Base-by-base conservation (phyloP, 768 basidiomycete species). In the Leccinum disarticulatum region DNA sequence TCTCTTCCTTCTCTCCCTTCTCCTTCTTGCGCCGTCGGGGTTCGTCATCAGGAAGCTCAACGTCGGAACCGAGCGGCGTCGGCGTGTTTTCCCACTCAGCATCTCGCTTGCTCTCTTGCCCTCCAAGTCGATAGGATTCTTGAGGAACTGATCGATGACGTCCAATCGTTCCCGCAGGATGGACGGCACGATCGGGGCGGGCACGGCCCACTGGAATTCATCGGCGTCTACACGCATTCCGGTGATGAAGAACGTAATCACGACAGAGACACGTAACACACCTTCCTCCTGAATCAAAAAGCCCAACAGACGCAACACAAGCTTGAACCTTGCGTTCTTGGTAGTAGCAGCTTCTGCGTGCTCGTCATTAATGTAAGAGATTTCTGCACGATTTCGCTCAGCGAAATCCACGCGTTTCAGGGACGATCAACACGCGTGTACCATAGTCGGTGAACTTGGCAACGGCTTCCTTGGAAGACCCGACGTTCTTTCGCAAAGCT, bases 181-280 rank as follows among this genome's bases (percentile, higher is more conserved):
- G 6, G 83, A 74, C 0, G 91, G 89, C 17, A 82, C 69, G 56
- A 93, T 79, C n/a, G 77, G 73, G 9, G 86, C 82, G 31, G 95
- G 94, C 53, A 97, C 81, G 61, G 85, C 87, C 94, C 95, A 98
- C 70, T 93, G 85, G 31, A 88, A 75, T 67, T 91, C 90, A 30
- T 87, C 84, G 30, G 81, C 82, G 65, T 82, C 89, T 89, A 57
- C 52, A 27, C 54, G 11, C 27, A 35, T 46, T 27, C 50, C 59
- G 65, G 27, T 48, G 22, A 19, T 46, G 43, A 38, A 58, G 30
- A 15, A 61, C 35, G 28, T 14, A 17, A 27, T 47, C 22, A 25
- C 25, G 8, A 27, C 50, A 25, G 17, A 36, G 15, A 58, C 57
- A 57, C 35, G 55, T 52, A 54, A 63, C 81, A 54, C 64, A 91